Base-by-base conservation (phyloP, 148 eudicot genomes). In the Selenicereus undatus region DNA sequence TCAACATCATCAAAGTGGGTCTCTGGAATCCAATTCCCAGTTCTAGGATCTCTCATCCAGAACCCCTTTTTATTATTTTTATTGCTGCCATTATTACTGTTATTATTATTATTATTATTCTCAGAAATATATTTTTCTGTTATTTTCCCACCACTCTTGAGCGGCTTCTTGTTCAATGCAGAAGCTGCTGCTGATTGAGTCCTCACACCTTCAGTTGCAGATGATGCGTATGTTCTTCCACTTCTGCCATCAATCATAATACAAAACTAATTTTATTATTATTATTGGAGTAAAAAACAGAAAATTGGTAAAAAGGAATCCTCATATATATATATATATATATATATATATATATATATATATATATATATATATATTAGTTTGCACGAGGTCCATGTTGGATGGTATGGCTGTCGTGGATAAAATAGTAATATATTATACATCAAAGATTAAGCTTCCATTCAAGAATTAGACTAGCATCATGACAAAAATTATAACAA, bases 21-120 rank as follows among this genome's bases (percentile, higher is more conserved):
- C 51, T 82, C 84, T 45, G 84, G 84, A 78, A 82, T 73, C 84
- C 84, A 82, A 45, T 82, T 27, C 7, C 84, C 84, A 64, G 74
- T 82, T 72, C 17, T 78, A n/a, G 84, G 84, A 82, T 82, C 84
- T 73, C 73, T 73, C 84, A 82, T 82, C 84, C 84, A 82, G 78
- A 21, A 82, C 4, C 65, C 74, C 48, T 78, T 3, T 48, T 51
- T 7, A 39, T 39, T 39, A 39, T 39, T 39, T 39, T 39, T 39
- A 39, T 39, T 39, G 43, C 43, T 39, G 43, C 43, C 3, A 7
- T 7, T 39, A n/a, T 18, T 62, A n/a, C 21, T 18, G 4, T 71
- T 58, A 1, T 72, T 11, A 9, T 62, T 8, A 5, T 62, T 8
- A 5, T 71, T 35, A 8, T 43, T 66, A 62, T 71, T 9, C 52